A percentile compares a stretch with the other conserved stretches of the same genome.
Conservation (phyloP, 1,284 basidiomycete genomes). For the Pseudomicrostroma phylloplanum region DNA sequence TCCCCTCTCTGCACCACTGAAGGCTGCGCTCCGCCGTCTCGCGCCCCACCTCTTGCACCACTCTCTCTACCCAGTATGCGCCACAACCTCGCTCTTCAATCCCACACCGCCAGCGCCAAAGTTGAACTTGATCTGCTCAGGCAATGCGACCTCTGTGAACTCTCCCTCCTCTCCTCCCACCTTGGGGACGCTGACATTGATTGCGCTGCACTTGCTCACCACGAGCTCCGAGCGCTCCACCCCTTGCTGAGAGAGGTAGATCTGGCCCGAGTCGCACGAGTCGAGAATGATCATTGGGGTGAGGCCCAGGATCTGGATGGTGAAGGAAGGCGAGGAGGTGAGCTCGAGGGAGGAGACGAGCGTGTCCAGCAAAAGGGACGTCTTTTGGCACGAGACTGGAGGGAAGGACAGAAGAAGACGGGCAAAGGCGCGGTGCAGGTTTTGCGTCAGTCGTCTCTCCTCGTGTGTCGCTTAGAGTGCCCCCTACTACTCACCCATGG, state of each 20-base stretch:
- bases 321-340: slow-evolving; percentile 86
- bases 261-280: slow-evolving; percentile 86
- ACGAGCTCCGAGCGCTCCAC: slow-evolving; percentile 73
- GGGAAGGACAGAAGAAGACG: background rate
- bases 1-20: too few species aligned
- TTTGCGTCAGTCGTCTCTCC: background rate
- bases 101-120: background rate
- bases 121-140: slow-evolving; percentile 70
- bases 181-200: slow-evolving; percentile 85
- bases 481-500: slow-evolving; percentile 63
- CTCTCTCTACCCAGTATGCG: background rate
- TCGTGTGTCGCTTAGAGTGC: too few species aligned
- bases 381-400: slow-evolving; percentile 81
- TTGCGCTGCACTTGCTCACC: slow-evolving; percentile 86
- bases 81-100: slow-evolving; percentile 7
- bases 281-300: slow-evolving; percentile 91
- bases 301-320: slow-evolving; percentile 79
- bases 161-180: slow-evolving; percentile 84
- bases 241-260: slow-evolving; percentile 82
- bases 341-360: slow-evolving; percentile 82
- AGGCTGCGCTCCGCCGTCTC: too few species aligned
- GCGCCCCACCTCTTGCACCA: background rate
- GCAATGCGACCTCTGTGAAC: slow-evolving; percentile 81
- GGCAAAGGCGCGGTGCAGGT: slow-evolving; percentile 4
- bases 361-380: slow-evolving; percentile 79